Conservation (phyloP, 768 basidiomycete genomes). For the Hericium coralloides region DNA sequence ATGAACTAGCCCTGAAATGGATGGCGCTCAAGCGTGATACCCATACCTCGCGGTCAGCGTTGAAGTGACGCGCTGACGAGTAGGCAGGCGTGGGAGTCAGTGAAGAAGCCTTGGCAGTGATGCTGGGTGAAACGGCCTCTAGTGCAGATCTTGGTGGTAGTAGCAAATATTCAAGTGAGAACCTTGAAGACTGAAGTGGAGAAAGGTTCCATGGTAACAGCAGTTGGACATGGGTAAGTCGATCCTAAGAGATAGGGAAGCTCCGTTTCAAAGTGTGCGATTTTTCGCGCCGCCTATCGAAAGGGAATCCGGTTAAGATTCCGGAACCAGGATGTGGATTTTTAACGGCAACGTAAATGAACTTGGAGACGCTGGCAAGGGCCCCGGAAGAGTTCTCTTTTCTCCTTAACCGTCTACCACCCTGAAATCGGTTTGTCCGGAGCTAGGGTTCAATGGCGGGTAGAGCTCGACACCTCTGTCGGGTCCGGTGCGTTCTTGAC, state of each 20-base stretch:
- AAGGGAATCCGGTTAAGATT: slow-evolving; percentile 76
- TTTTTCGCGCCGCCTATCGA: slow-evolving; percentile 23
- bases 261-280: background rate
- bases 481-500: slow-evolving; percentile 67
- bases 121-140: slow-evolving; percentile 68
- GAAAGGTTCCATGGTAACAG: slow-evolving; percentile 84
- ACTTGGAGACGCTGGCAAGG: slow-evolving; percentile 49
- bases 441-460: slow-evolving; percentile 66
- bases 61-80: slow-evolving; percentile 64
- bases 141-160: slow-evolving; percentile 86
- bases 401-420: slow-evolving; percentile 66
- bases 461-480: slow-evolving; percentile 64
- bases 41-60: slow-evolving; percentile 76
- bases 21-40: slow-evolving; percentile 84
- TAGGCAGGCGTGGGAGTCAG: slow-evolving; percentile 72
- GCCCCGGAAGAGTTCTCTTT: slow-evolving; percentile 75
- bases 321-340: slow-evolving; percentile 68
- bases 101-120: slow-evolving; percentile 74
- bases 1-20: slow-evolving; percentile 88
- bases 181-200: slow-evolving; percentile 84
- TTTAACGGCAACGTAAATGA: slow-evolving; percentile 65
- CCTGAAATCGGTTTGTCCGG: slow-evolving; percentile 69
- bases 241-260: slow-evolving; percentile 33
- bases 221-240: slow-evolving; percentile 83
- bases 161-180: slow-evolving; percentile 86